Evolutionary conservation across 805 yeast species (phyloP), one percentile per base, ranked within the genome.

Genomic region (Metschnikowia similis): DNA sequence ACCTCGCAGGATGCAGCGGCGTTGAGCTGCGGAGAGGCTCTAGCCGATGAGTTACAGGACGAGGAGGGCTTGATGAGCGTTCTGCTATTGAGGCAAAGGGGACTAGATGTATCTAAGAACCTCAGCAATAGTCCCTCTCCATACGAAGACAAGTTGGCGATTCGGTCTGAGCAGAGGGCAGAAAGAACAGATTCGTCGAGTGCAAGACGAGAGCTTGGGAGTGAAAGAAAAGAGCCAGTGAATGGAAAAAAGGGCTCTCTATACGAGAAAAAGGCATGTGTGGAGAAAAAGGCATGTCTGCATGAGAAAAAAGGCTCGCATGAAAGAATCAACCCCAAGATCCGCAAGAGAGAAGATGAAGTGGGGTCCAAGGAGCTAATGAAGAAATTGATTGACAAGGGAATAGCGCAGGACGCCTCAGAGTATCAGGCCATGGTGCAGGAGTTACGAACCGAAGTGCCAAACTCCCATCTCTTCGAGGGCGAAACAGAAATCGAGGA

Each of bases 1-100:
- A 77, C 84, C 6, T 80, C 85, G 8, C 92, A 86, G 58, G 89
- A 84, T 53, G 77, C 84, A 11, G 91, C 94, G 1, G 89, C 91
- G 0, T 65, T 83, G 54, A 74, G 73, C 21, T 84, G 89, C 63
- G 89, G 89, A 26, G 77, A 75, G 36, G 71, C 78, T 0, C 61
- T 82, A 39, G 80, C 79, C 0, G 76, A 71, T 17, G 68, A 70
- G 13, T 84, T 83, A 56, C 89, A 84, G 56, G 85, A 79, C 50
- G 75, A 77, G 34, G 76, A 79, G 34, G 83, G 83, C 0, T 51
- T 66, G 39, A 57, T 69, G 3, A 69, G 72, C 31, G 61, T 79
- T 7, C 64, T 63, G 27, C 63, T 61, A 30, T 56, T 80, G 48
- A 63, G 57, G 42, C 63, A 61, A 26, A 66, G 68, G 41, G 66